Evolutionary conservation across 768 basidiomycete genomes (phyloP).

Genomic region (Boletus huronensis): DNA sequence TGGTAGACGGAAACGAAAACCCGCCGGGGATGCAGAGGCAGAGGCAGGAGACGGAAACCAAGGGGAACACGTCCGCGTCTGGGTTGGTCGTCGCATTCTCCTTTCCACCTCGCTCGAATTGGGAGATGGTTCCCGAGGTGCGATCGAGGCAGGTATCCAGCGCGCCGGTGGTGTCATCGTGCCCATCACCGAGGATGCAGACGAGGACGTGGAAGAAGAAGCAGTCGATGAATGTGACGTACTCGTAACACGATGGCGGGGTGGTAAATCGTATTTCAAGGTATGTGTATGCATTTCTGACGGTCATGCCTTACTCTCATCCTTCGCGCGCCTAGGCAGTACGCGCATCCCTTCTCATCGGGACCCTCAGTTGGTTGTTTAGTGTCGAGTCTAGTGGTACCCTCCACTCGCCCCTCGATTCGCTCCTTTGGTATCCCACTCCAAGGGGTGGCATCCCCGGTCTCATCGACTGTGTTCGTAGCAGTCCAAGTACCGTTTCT

Average conservation of each 20-base stretch:
- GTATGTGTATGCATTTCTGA: conserved; percentile 50
- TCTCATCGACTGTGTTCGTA: conserved; percentile 59
- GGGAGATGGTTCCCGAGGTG: conserved; percentile 42
- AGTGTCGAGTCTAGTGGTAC: conserved; percentile 65
- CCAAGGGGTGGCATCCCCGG: conserved; percentile 58
- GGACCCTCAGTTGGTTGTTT: conserved; percentile 81
- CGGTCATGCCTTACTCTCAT: neutral
- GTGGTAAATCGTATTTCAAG: conserved; percentile 66
- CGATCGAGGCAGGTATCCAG: conserved; percentile 56
- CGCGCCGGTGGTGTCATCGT: conserved; percentile 57
- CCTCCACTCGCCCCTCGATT: conserved; percentile 61
- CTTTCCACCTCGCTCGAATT: conserved; percentile 60
- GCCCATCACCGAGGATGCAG: conserved; percentile 48
- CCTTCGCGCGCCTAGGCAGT: conserved; percentile 48
- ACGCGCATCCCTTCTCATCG: conserved; percentile 44
- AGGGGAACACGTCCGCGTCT: conserved; percentile 45
- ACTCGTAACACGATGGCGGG: conserved; percentile 65
- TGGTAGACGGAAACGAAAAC: conserved; percentile 22
- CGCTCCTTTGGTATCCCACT: conserved; percentile 82
- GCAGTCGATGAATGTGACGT: conserved; percentile 59
- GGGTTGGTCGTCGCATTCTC: conserved; percentile 58
- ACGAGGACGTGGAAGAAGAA: conserved; percentile 28
- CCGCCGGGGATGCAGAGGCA: conserved; percentile 22
- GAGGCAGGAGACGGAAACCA: conserved; percentile 19
- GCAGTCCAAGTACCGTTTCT: neutral